phyloP scores from a whole-genome alignment of 2,329 filamentous ascomycete genomes.

The Fusarium nanum region DNA sequence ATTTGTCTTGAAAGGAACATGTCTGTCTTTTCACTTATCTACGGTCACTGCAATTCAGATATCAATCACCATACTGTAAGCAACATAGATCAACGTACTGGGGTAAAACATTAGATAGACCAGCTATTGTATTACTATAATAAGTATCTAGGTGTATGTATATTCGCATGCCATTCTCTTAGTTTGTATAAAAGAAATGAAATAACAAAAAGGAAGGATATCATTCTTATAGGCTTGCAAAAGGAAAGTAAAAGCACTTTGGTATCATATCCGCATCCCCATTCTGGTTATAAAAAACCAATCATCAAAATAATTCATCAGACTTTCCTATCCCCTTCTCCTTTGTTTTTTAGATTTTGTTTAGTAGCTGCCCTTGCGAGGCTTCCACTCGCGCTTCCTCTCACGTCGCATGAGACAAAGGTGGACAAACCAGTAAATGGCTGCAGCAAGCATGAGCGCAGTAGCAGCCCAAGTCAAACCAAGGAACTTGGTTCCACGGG shows the following conservation, averaged over 20 bases:
- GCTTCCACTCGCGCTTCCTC: slow-evolving; percentile 44
- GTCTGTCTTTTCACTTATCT: neutral
- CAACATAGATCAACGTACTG: too few relatives aligned
- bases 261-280: slow-evolving; percentile 36
- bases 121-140: slow-evolving; percentile 40
- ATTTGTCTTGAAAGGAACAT: neutral
- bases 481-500: slow-evolving; percentile 58
- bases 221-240: slow-evolving; percentile 10
- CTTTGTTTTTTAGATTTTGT: slow-evolving; percentile 23
- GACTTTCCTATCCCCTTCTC: neutral
- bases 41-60: too few relatives aligned
- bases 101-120: slow-evolving; percentile 16
- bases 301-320: slow-evolving; percentile 19
- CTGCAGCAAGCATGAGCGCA: slow-evolving; percentile 55
- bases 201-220: neutral
- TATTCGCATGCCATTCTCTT: slow-evolving; percentile 10
- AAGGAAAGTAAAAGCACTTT: slow-evolving; percentile 30
- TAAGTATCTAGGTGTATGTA: neutral
- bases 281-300: slow-evolving; percentile 13
- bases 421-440: slow-evolving; percentile 56
- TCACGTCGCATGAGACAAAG: slow-evolving; percentile 48
- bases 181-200: neutral
- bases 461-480: slow-evolving; percentile 61
- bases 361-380: slow-evolving; percentile 48
- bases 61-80: neutral